Evolutionary conservation across 202 grass and related monocot genomes (phyloP), one percentile per base, ranked within the genome.

Genomic region (Hordeum pubiflorum): DNA sequence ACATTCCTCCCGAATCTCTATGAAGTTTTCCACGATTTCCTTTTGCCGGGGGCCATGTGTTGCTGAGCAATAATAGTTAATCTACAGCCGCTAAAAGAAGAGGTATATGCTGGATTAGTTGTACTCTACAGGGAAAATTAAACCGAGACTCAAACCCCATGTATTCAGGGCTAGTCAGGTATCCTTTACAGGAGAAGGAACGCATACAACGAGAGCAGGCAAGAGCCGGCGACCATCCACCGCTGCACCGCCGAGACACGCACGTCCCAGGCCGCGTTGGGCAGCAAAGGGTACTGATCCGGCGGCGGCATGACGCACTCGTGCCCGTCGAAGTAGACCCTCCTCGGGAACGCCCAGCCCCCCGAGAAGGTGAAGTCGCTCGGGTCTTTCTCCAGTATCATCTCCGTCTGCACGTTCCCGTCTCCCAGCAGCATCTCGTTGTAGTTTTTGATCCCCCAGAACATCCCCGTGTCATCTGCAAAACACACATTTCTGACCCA

Each of bases 401-500:
- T 95, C 84, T 95, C 87, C 20, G 82, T 88, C 87, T 95, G 87
- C 72, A 90, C 92, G 15, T 95, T 92, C 6, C 92, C 92, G 44
- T 67, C 62, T 72, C 86, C 75, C 65, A 95, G 73, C 60, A 95
- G 66, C 92, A 95, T 92, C 39, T 95, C 71, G 86, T 95, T 95
- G 89, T 95, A 92, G 79, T 59, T 32, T 32, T 55, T 5, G n/a
- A 95, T 76, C 2, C 92, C 92, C 92, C 92, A 95, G 57, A 95
- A 86, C 82, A 95, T 88, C 20, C 72, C 92, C 21, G 89, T 92
- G 61, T 92, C 89, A 7, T 95, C 89, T 92, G 89, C 22, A 50
- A 55, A 21, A 37, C 38, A 14, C 44, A 48, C 44, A 48, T 12
- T 5, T 5, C 0, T n/a, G 26, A 15, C 20, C 13, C n/a, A 37